Evolutionary conservation across 306 rosid genomes (phyloP).

Genomic region (Inga leiocalycina): DNA sequence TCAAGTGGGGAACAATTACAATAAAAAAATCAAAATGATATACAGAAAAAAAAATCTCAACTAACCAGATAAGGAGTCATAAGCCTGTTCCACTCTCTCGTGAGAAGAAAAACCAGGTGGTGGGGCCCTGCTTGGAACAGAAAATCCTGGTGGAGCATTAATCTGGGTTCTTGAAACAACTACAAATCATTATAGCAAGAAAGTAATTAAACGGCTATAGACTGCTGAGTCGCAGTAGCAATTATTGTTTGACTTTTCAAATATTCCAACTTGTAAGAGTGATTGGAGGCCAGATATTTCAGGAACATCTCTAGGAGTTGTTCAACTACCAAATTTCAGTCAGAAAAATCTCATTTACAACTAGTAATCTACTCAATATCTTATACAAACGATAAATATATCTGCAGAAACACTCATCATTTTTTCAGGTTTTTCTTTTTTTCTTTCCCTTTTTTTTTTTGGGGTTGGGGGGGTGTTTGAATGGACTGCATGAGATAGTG

Average conservation of each 20-base stretch:
- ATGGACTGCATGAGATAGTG: neutral
- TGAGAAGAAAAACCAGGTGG: slow-evolving; percentile 88
- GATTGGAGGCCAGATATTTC: no score
- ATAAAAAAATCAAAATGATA: slow-evolving; percentile 12
- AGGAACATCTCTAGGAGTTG: no score
- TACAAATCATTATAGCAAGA: slow-evolving; percentile 32
- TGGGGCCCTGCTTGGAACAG: slow-evolving; percentile 75
- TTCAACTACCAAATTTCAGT: neutral
- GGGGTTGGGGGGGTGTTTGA: no score
- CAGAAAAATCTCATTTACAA: neutral
- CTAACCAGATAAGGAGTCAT: slow-evolving; percentile 74
- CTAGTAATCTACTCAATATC: neutral
- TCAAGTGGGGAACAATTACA: slow-evolving; percentile 9
- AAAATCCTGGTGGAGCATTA: slow-evolving; percentile 91
- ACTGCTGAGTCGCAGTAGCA: neutral
- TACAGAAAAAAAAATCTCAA: neutral
- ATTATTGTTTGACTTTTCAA: neutral
- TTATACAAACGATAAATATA: neutral
- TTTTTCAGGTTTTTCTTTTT: no score
- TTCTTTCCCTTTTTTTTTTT: no score
- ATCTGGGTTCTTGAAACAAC: slow-evolving; percentile 75
- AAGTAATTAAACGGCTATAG: slow-evolving; percentile 23
- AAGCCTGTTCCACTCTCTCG: slow-evolving; percentile 68
- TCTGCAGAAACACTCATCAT: neutral
- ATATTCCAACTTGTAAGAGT: no score